Evolutionary conservation across 2,329 filamentous ascomycete species (phyloP).

Genomic region (Calonectria ilicicola): DNA sequence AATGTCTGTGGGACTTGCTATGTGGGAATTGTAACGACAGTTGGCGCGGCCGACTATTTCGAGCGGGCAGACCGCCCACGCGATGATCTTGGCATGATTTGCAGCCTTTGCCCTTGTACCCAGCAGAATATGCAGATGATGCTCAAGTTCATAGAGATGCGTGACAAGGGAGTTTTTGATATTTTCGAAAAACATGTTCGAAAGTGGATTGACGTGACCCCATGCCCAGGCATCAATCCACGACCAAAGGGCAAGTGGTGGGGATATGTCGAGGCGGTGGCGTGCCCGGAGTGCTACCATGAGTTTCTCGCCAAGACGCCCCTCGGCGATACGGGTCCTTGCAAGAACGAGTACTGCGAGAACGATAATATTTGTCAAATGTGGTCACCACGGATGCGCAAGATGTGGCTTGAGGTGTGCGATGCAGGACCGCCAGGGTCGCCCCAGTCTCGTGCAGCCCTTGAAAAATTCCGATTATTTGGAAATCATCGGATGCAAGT

Average conservation of each 20-base stretch:
- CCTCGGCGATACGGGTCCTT: conserved; percentile 37
- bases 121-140: conserved; percentile 42
- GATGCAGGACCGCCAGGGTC: conserved; percentile 41
- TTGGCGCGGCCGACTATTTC: conserved; percentile 44
- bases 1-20: conserved; percentile 51
- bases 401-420: conserved; percentile 46
- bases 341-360: conserved; percentile 42
- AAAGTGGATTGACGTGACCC: conserved; percentile 42
- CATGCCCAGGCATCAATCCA: conserved; percentile 44
- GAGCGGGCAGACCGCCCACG: conserved; percentile 33
- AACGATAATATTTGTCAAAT: conserved; percentile 48
- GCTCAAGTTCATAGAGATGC: conserved; percentile 41
- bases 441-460: conserved; percentile 33
- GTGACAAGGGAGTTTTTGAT: conserved; percentile 48
- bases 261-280: conserved; percentile 48
- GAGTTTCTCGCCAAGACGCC: conserved; percentile 44
- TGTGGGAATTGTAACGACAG: conserved; percentile 42
- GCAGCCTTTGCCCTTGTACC: conserved; percentile 44
- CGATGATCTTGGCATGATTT: conserved; percentile 37
- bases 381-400: conserved; percentile 54
- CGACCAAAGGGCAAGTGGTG: conserved; percentile 47
- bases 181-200: conserved; percentile 43
- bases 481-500: conserved; percentile 41
- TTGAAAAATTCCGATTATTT: conserved; percentile 44
- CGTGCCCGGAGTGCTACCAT: conserved; percentile 52